Conservation (phyloP, 1,139 yeast species). For the Pneumocystis sp. region DNA sequence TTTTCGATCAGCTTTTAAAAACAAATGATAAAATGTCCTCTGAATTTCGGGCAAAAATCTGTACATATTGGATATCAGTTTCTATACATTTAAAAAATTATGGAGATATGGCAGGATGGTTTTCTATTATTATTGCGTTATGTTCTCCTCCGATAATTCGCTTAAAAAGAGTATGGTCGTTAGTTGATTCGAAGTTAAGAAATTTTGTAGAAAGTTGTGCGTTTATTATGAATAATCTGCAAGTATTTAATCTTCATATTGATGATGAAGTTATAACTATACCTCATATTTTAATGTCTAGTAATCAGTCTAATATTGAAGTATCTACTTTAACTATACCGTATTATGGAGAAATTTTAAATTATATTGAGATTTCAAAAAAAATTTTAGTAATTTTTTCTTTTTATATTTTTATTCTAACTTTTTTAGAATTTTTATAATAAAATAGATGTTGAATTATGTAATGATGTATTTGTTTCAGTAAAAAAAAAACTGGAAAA, state of each 20-base stretch:
- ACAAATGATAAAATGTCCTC: constrained; percentile 26
- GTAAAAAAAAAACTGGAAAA: constrained; percentile 5
- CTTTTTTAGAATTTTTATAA: not conserved
- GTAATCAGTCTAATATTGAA: constrained; percentile 62
- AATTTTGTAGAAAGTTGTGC: constrained; percentile 77
- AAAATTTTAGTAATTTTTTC: not conserved
- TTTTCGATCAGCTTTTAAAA: constrained; percentile 55
- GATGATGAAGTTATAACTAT: constrained; percentile 21
- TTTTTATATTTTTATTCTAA: not conserved
- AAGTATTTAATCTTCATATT: constrained; percentile 32
- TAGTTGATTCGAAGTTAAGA: constrained; percentile 46
- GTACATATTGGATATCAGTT: constrained; percentile 74
- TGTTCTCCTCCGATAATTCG: constrained; percentile 75
- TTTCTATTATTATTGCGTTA: constrained; percentile 71
- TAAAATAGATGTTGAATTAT: not conserved
- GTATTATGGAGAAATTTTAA: constrained; percentile 69
- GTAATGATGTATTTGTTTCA: not conserved
- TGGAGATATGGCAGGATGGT: constrained; percentile 94
- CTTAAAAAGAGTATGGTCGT: constrained; percentile 59
- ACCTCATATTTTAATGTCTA: constrained; percentile 67
- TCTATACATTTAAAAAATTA: constrained; percentile 63
- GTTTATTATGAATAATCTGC: constrained; percentile 80
- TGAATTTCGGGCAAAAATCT: constrained; percentile 43
- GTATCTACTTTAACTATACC: constrained; percentile 74
- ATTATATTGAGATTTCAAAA: constrained; percentile 2